Percentiles rank a stretch among this genome's conserved stretches.
phyloP scores from a whole-genome alignment of 345 rosid species.

The Firmiana major region DNA sequence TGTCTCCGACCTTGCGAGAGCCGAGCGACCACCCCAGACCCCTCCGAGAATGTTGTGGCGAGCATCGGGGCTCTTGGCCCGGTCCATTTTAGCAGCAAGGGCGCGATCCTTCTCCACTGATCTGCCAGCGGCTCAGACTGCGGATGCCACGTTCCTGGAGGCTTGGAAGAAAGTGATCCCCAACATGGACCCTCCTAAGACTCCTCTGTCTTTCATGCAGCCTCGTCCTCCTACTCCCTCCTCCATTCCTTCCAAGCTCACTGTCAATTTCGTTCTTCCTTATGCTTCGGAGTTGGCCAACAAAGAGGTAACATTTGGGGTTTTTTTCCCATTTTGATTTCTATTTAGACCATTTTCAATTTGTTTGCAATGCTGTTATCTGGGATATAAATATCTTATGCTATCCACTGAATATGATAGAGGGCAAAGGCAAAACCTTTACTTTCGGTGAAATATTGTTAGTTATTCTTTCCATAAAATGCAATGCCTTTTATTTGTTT shows the following conservation, averaged over 20 bases:
- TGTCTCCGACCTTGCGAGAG: slow-evolving; percentile 36
- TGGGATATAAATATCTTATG: neutral
- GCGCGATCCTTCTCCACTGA: slow-evolving; percentile 34
- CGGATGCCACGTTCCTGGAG: slow-evolving; percentile 34
- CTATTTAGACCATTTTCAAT: neutral
- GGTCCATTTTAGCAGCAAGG: slow-evolving; percentile 5
- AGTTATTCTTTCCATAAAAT: neutral
- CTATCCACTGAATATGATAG: neutral
- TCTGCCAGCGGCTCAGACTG: slow-evolving; percentile 22
- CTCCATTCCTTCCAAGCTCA: slow-evolving; percentile 47
- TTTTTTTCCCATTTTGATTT: neutral
- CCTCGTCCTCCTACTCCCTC: slow-evolving; percentile 34
- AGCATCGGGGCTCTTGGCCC: slow-evolving; percentile 22
- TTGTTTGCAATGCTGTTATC: neutral
- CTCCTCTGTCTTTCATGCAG: slow-evolving; percentile 43
- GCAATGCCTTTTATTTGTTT: neutral
- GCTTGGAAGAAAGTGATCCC: slow-evolving; percentile 46
- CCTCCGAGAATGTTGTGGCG: slow-evolving; percentile 33
- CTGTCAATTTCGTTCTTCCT: slow-evolving; percentile 51
- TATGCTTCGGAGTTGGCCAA: slow-evolving; percentile 39
- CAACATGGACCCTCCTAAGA: slow-evolving; percentile 42
- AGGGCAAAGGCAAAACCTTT: neutral
- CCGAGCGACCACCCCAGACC: slow-evolving; percentile 36
- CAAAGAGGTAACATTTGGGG: slow-evolving; percentile 31
- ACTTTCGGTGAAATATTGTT: neutral